Base-by-base conservation (phyloP, 805 yeast species). In the Kurtzmaniella cleridarum region DNA sequence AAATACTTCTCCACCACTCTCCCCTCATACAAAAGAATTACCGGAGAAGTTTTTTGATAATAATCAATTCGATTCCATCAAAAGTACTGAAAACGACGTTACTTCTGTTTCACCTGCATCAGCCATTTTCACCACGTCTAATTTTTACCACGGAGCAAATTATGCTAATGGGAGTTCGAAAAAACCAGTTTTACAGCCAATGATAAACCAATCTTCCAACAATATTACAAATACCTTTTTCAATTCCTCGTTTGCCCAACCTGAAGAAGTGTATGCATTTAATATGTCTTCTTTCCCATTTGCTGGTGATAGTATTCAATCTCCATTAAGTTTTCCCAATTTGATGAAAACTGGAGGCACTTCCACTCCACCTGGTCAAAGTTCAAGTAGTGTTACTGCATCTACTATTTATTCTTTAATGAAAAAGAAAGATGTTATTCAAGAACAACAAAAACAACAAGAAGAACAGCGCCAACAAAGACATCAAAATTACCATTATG, bases 181-280 rank as follows among this genome's bases (percentile, higher is more conserved):
- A 17, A 41, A 39, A 27, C 27, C 38, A 14, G 20, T 35, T 6
- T 31, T 57, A 26, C 66, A 58, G 1, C 65, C 66, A 8, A 49
- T 56, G 13, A 41, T 54, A 38, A 61, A 63, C 39, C 47, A 46
- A 13, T 27, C 43, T 7, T 49, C 61, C 43, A 62, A 62, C 41
- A 62, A 62, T 43, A 63, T 63, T 32, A 62, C 70, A 32, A 63
- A 59, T 43, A 56, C 53, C 39, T 64, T 49, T 43, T 63, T 64
- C 52, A 57, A 57, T 42, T 51, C 60, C 3, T 56, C 54, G 42
- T 57, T 54, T 43, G 43, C 53, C 26, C 40, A 40, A 16, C 41
- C 36, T 18, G 64, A 59, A 15, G 69, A 64, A 29, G 61, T 45
- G 38, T 59, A 53, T 39, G 51, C 64, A 1, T 62, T 63, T 48